These are phyloP conservation scores for Phialocephala subalpina DNA, from an alignment of 2,329 filamentous ascomycete genomes.

Conservation along the genomic window DNA sequence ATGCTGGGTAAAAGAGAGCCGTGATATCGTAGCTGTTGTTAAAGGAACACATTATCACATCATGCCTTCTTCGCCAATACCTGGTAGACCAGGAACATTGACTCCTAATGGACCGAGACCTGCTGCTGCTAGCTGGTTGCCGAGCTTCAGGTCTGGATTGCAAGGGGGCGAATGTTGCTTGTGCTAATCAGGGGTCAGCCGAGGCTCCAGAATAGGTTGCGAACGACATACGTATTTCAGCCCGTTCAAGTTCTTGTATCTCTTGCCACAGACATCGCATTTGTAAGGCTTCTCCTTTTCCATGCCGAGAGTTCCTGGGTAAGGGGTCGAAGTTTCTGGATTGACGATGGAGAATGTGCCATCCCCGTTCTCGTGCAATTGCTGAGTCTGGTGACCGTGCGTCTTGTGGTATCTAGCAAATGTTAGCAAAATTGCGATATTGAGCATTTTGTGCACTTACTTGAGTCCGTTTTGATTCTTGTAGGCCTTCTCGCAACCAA, in stretches of 20 bases:
- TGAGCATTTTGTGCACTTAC: conserved; percentile 57
- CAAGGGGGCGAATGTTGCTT: conserved; percentile 87
- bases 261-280: conserved; percentile 95
- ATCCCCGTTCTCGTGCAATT: conserved; percentile 94
- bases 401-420: conserved; percentile 69
- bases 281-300: conserved; percentile 99
- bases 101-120: conserved; percentile 41
- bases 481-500: conserved; percentile 98
- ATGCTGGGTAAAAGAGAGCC: conserved; percentile 23
- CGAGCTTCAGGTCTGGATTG: conserved; percentile 78
- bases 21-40: conserved; percentile 24
- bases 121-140: conserved; percentile 43
- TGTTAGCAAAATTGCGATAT: conserved; percentile 1
- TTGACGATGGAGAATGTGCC: conserved; percentile 99
- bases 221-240: conserved; percentile 81
- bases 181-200: conserved; percentile 58
- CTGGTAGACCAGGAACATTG: conserved; percentile 55
- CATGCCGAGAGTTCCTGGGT: conserved; percentile 98
- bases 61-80: conserved; percentile 62
- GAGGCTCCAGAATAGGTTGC: conserved; percentile 10
- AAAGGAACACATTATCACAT: conserved; percentile 34
- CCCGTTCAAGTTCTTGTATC: conserved; percentile 98
- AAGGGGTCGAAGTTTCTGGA: conserved; percentile 91
- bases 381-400: conserved; percentile 96
- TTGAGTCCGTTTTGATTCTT: conserved; percentile 99